Conservation (phyloP, 257 asterid genomes). For the Petunia axillaris region DNA sequence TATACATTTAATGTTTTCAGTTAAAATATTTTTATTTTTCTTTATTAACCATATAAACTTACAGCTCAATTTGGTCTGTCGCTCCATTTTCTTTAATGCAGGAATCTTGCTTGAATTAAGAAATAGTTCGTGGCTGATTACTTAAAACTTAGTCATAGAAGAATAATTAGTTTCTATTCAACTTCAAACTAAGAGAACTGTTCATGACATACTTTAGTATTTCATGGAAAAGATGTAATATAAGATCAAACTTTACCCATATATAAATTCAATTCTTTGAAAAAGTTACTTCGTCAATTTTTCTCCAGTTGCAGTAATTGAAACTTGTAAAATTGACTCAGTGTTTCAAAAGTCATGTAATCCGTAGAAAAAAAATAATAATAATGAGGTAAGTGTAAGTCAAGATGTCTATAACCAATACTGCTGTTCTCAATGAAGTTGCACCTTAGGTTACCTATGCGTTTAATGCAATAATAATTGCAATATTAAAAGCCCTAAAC, state of each 20-base stretch:
- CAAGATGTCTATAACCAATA: neutral
- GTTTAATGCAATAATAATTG: neutral
- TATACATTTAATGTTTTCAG: no score
- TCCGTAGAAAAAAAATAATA: no score
- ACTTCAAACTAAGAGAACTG: neutral
- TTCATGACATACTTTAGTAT: neutral
- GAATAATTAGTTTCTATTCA: neutral
- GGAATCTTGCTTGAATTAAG: neutral
- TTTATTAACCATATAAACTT: no score
- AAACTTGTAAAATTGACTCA: no score
- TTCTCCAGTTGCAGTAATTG: no score
- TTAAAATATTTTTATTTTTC: no score
- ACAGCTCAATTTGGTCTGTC: neutral
- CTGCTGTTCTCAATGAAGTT: neutral
- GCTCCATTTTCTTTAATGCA: neutral
- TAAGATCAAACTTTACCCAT: neutral
- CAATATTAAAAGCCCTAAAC: slow-evolving; percentile 13
- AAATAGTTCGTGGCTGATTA: neutral
- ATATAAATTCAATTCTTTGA: no score
- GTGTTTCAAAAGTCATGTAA: no score
- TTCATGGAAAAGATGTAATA: neutral
- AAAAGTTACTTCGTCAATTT: no score
- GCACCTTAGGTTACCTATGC: neutral
- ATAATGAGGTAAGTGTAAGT: no score
- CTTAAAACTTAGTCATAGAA: neutral